These are phyloP conservation scores for Arachnomyces sp. DNA, from an alignment of 2,329 filamentous ascomycete genomes.

Conservation along the genomic window DNA sequence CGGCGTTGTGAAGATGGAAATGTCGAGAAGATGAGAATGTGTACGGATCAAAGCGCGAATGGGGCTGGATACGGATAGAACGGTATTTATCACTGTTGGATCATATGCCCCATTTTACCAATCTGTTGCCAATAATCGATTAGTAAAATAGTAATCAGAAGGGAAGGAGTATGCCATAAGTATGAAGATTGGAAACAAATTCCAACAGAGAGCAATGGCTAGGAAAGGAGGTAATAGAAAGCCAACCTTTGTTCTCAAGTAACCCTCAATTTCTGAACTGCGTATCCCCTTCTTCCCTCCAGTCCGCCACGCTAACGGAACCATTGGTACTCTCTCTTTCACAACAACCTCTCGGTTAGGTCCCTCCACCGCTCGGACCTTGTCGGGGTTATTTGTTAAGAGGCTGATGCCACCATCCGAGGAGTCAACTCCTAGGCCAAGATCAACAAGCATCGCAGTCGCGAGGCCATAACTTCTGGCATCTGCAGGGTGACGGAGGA, in stretches of 20 bases:
- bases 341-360: conserved; percentile 82
- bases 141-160: conserved; percentile 1
- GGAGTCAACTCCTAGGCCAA: conserved; percentile 61
- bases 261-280: conserved; percentile 85
- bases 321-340: conserved; percentile 86
- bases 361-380: conserved; percentile 88
- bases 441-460: conserved; percentile 83
- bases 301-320: conserved; percentile 83
- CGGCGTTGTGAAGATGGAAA: not conserved
- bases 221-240: not conserved
- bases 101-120: conserved; percentile 80
- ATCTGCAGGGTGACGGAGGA: conserved; percentile 87
- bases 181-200: too few species aligned
- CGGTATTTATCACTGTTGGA: conserved; percentile 27
- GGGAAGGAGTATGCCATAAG: not conserved
- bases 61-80: not conserved
- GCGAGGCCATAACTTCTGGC: conserved; percentile 93
- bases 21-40: conserved; percentile 2
- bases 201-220: conserved; percentile 6
- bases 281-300: conserved; percentile 71
- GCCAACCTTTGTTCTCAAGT: conserved; percentile 85
- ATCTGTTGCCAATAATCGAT: conserved; percentile 48
- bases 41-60: conserved; percentile 4
- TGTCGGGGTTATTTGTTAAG: conserved; percentile 95
- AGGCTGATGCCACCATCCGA: conserved; percentile 60